Conservation (phyloP, 2,329 filamentous ascomycete species). For the Fusarium napiforme region DNA sequence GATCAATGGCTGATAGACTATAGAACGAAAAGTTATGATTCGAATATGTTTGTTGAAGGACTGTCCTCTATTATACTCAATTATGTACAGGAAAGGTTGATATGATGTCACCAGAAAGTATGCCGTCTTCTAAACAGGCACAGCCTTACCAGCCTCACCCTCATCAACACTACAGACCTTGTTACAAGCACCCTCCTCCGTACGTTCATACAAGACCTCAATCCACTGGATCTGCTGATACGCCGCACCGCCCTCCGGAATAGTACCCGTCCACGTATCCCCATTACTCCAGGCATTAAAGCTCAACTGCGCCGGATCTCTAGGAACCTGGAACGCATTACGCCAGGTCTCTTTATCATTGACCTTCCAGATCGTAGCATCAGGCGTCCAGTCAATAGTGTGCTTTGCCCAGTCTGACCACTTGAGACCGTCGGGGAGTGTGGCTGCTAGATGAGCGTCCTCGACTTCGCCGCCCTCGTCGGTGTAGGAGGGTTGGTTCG, state of each 20-base stretch:
- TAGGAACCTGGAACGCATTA: slow-evolving; percentile 65
- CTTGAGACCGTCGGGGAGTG: slow-evolving; percentile 53
- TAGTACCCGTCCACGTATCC: slow-evolving; percentile 65
- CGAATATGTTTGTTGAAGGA: background rate
- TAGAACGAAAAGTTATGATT: background rate
- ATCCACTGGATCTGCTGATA: slow-evolving; percentile 70
- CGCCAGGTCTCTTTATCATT: slow-evolving; percentile 59
- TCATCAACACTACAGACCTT: slow-evolving; percentile 41
- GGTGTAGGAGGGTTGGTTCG: slow-evolving; percentile 66
- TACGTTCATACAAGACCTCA: slow-evolving; percentile 63
- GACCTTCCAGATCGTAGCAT: slow-evolving; percentile 64
- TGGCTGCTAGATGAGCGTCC: slow-evolving; percentile 57
- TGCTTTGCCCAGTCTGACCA: slow-evolving; percentile 68
- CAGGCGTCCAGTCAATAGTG: slow-evolving; percentile 67
- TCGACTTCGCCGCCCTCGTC: slow-evolving; percentile 56
- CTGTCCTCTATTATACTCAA: background rate
- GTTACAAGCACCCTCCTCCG: slow-evolving; percentile 34
- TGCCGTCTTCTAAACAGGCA: slow-evolving; percentile 37
- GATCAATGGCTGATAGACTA: background rate
- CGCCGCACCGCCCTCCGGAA: slow-evolving; percentile 60
- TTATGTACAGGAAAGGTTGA: slow-evolving; percentile 5
- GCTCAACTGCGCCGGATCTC: slow-evolving; percentile 60
- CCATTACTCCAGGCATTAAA: slow-evolving; percentile 71
- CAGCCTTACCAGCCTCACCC: slow-evolving; percentile 53
- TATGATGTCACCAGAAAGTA: background rate